These are phyloP conservation scores for Globisporangium polare DNA, from an alignment of 352 stramenopile species.

Conservation along the genomic window DNA sequence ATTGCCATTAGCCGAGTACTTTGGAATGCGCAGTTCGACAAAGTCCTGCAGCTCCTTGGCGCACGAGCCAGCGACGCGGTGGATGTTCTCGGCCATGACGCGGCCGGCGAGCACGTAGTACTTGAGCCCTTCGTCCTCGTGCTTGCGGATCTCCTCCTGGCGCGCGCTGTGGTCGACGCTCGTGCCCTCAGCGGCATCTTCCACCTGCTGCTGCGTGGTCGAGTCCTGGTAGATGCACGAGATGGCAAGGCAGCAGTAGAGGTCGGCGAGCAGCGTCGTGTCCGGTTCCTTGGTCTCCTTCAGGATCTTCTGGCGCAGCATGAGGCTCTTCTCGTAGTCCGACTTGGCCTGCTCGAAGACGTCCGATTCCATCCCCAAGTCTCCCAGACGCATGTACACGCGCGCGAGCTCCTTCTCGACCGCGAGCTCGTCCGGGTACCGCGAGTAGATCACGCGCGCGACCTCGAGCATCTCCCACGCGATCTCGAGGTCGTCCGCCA, in stretches of 20 bases:
- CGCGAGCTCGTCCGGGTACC: slow-evolving; percentile 56
- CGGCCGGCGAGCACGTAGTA: slow-evolving; percentile 81
- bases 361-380: slow-evolving; percentile 80
- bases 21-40: slow-evolving; percentile 43
- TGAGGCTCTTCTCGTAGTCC: slow-evolving; percentile 78
- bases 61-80: slow-evolving; percentile 47
- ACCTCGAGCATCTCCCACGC: slow-evolving; percentile 88
- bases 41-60: slow-evolving; percentile 43
- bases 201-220: slow-evolving; percentile 15
- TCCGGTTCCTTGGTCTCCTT: slow-evolving; percentile 56
- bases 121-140: slow-evolving; percentile 56
- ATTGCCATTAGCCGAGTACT: slow-evolving; percentile 24
- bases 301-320: slow-evolving; percentile 69
- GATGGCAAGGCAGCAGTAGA: slow-evolving; percentile 84
- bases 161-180: slow-evolving; percentile 1
- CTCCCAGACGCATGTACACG: slow-evolving; percentile 77
- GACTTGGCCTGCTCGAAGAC: slow-evolving; percentile 67
- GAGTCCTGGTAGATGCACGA: slow-evolving; percentile 81
- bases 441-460: slow-evolving; percentile 76
- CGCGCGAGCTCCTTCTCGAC: slow-evolving; percentile 75
- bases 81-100: slow-evolving; percentile 81
- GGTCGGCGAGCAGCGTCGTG: slow-evolving; percentile 73
- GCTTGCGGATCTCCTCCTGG: slow-evolving; percentile 16
- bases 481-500: slow-evolving; percentile 71
- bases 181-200: slow-evolving; percentile 1